Percentiles rank a stretch among this genome's conserved stretches.
phyloP scores from a whole-genome alignment of 306 rosid species.

The Abrus pulchellus region DNA sequence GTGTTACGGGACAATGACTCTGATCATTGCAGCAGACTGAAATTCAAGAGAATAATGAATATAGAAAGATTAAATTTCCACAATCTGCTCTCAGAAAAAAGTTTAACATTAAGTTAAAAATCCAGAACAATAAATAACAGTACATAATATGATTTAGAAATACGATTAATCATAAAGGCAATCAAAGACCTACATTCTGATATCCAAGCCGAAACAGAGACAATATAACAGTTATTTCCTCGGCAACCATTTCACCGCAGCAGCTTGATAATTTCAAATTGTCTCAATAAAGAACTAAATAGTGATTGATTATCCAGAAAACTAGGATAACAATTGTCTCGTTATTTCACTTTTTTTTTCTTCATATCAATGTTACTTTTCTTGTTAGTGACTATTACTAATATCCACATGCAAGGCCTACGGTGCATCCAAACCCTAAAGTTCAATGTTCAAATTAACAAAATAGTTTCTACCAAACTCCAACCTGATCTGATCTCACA shows the following conservation, averaged over 20 bases:
- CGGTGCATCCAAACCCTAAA: too few species aligned
- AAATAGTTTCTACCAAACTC: neutral
- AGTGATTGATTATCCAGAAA: neutral
- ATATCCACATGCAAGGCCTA: too few species aligned
- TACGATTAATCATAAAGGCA: neutral
- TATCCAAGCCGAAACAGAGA: too few species aligned
- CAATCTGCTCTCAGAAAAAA: neutral
- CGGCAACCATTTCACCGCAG: too few species aligned
- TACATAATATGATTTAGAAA: neutral
- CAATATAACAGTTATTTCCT: too few species aligned
- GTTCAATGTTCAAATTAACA: too few species aligned
- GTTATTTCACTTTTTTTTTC: neutral
- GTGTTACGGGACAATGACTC: neutral
- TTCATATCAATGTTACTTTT: too few species aligned
- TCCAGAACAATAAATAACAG: neutral
- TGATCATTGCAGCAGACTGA: conserved; percentile 22
- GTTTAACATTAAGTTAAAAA: neutral
- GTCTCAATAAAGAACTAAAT: too few species aligned
- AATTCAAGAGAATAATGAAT: neutral
- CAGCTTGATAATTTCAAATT: too few species aligned
- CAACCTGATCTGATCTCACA: neutral
- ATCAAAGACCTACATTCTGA: neutral
- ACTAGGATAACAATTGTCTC: neutral
- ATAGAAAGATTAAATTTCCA: neutral
- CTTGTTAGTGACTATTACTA: too few species aligned